Evolutionary conservation across 768 basidiomycete genomes (phyloP), one percentile per base, ranked within the genome.

Genomic region (Pulveroboletus sp.): DNA sequence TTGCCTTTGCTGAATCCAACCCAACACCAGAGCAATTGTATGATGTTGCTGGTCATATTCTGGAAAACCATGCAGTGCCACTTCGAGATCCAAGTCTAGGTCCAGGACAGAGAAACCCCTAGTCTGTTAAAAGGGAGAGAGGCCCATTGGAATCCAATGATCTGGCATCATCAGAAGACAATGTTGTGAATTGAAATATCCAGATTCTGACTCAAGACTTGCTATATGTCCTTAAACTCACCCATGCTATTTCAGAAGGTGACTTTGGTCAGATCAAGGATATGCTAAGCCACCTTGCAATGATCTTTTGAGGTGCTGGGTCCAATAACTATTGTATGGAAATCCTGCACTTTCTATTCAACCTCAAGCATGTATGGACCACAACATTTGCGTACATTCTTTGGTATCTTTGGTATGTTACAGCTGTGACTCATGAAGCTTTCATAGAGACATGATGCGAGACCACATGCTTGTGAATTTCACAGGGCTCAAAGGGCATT

Each of bases 401-500:
- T 14, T 11, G 33, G 3, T 32, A 2, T 23, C n/a, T n/a, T n/a
- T n/a, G n/a, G n/a, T n/a, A n/a, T n/a, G n/a, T n/a, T n/a, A n/a
- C n/a, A n/a, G n/a, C n/a, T n/a, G n/a, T n/a, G n/a, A n/a, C n/a
- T n/a, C n/a, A n/a, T n/a, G n/a, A 9, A 2, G 0, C 19, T 5
- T 8, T 21, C 14, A 23, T 8, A 41, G 70, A 0, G 55, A 74
- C 32, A 67, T 74, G 1, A 69, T 72, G 59, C 55, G 61, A 0
- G 69, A 74, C 42, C 67, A 60, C 20, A 66, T 69, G 62, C 52
- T 74, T 1, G 45, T 72, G 14, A 71, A 72, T 34, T 23, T 59
- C 0, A 62, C 64, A 0, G 70, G 72, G 0, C 44, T 66, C 1
- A 49, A 61, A 7, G 68, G 69, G 1, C 69, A 72, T 43, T 59